phyloP scores from a whole-genome alignment of 176 grass and related monocot species.

The Areca catechu region DNA sequence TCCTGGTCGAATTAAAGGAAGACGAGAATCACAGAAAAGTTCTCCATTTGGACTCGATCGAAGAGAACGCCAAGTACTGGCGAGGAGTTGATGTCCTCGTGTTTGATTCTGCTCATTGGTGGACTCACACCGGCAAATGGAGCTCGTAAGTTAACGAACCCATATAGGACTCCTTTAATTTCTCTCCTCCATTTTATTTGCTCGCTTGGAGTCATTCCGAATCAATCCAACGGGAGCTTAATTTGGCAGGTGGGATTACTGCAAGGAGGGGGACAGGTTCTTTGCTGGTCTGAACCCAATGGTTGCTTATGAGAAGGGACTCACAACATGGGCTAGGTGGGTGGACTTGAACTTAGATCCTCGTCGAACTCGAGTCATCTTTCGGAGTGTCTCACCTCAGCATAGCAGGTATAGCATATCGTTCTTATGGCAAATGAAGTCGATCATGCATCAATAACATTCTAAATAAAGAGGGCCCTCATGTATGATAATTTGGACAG shows the following conservation, averaged over 20 bases:
- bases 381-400: constrained; percentile 29
- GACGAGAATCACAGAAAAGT: constrained; percentile 19
- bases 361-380: constrained; percentile 25
- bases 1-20: constrained; percentile 35
- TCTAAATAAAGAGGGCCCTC: too few species aligned
- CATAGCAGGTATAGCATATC: constrained; percentile 24
- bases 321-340: constrained; percentile 38
- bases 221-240: not conserved
- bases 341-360: constrained; percentile 36
- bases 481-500: not conserved
- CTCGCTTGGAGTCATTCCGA: too few species aligned
- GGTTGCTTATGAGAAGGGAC: constrained; percentile 42
- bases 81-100: constrained; percentile 35
- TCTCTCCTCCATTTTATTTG: too few species aligned
- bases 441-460: too few species aligned
- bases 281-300: constrained; percentile 30
- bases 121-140: constrained; percentile 41
- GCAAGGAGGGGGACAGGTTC: constrained; percentile 23
- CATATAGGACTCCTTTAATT: too few species aligned
- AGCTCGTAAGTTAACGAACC: constrained; percentile 29
- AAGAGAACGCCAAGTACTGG: constrained; percentile 41
- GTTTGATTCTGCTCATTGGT: constrained; percentile 52
- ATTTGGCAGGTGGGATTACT: constrained; percentile 27
- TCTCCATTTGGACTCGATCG: constrained; percentile 34
- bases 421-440: too few species aligned